Evolutionary conservation across 2,329 filamentous ascomycete genomes (phyloP), one percentile per base, ranked within the genome.

Genomic region (Fusarium sp.): DNA sequence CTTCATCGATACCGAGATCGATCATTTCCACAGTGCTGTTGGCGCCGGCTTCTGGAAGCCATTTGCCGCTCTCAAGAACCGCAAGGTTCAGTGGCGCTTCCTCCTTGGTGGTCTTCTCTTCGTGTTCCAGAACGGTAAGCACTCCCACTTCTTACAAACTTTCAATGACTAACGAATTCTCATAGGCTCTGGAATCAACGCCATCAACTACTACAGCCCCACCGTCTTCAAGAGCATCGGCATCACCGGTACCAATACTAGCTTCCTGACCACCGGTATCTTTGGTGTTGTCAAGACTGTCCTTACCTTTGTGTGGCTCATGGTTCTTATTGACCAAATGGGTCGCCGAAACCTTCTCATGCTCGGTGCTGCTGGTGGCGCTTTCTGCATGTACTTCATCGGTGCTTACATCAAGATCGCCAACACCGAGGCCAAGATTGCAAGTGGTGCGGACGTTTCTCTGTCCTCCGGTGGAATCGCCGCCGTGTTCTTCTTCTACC

Each of bases 221-320:
- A 78, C 76, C 17, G 76, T 78, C 50, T 78, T 78, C 82, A 84
- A 80, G 65, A 80, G 78, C 44, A 79, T 85, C 49, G 83, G 83
- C 6, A 78, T 84, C 50, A 79, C 76, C 3, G 83, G 83, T 14
- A 82, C 79, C 47, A 81, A 79, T 71, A 80, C 79, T 0, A 75
- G 78, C 37, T 81, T 85, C 65, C 75, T 85, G 30, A 92, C 90
- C 0, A 94, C 91, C 0, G 92, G 92, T 24, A 87, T 94, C 65
- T 94, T 92, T 70, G 92, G 91, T 48, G 88, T 93, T 2, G 89
- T 94, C 74, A 93, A 93, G 82, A 92, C 90, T 0, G 78, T 84
- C 0, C 78, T 90, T 40, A 92, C 91, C 0, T 76, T 93, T 30
- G 62, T 93, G 64, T 93, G 90, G 88, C 82, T 92, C 15, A 80